phyloP scores from a whole-genome alignment of 805 yeast species.

The Jamesozyma hellenica region DNA sequence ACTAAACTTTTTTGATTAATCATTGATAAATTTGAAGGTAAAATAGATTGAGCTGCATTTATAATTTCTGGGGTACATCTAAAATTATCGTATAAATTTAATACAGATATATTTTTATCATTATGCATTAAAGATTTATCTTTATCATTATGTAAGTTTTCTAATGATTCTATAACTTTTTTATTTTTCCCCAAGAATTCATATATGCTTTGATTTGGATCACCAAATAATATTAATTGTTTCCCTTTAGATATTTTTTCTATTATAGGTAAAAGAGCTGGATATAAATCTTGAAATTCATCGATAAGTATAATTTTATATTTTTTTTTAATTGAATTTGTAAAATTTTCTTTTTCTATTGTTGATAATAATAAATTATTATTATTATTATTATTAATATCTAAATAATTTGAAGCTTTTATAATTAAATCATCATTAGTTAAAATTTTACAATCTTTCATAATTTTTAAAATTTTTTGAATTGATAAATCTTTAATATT shows the following conservation, averaged over 20 bases:
- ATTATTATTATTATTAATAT: not conserved
- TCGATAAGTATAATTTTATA: slow-evolving; percentile 47
- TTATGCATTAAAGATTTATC: too few relatives aligned
- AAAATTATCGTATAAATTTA: slow-evolving; percentile 43
- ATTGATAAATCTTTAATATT: slow-evolving; percentile 7
- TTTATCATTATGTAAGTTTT: slow-evolving; percentile 7
- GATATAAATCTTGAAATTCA: slow-evolving; percentile 65
- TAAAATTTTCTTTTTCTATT: slow-evolving; percentile 8
- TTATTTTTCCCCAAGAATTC: slow-evolving; percentile 50
- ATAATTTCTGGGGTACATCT: slow-evolving; percentile 52
- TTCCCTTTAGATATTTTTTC: slow-evolving; percentile 30
- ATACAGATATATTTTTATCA: slow-evolving; percentile 17
- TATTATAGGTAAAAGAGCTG: slow-evolving; percentile 38
- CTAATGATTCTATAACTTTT: slow-evolving; percentile 23
- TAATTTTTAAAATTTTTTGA: slow-evolving; percentile 20
- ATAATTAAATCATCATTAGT: slow-evolving; percentile 27
- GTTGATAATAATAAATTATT: slow-evolving; percentile 8
- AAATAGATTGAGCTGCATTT: slow-evolving; percentile 7
- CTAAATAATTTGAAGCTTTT: slow-evolving; percentile 14
- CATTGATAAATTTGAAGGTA: not conserved
- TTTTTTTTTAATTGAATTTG: slow-evolving; percentile 8
- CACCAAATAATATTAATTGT: slow-evolving; percentile 63
- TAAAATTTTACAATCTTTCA: slow-evolving; percentile 28
- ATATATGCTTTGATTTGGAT: slow-evolving; percentile 60
- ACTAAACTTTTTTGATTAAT: slow-evolving; percentile 3